Base-by-base conservation (phyloP, 495 filamentous ascomycete genomes). In the Talaromyces wortmannii region DNA sequence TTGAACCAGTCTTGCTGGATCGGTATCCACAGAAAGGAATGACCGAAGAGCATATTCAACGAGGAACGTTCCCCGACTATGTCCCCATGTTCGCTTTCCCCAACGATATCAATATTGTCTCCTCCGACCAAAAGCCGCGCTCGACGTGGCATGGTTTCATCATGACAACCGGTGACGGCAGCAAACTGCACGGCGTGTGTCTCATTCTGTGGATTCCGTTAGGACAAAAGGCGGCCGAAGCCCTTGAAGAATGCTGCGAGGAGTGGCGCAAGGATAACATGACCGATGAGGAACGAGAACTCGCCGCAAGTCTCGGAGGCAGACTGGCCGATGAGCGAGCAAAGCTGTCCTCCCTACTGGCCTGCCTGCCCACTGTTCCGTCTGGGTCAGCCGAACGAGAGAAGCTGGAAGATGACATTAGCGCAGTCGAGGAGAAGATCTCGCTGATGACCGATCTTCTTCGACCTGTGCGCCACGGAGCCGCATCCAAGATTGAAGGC, bases 71-170 rank as follows among this genome's bases (percentile, higher is more conserved):
- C 66, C 94, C 94, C 4, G 92, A 98, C 64, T 97, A 96, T 61
- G 90, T 98, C 40, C 94, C 94, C 29, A 97, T 98, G 94, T 98
- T 97, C 63, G 91, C 94, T 17, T 98, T 97, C 63, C 94, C 94
- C 30, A 96, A 98, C 68, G 94, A 98, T 70, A 90, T 98, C 61
- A 90, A 90, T 55, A 92, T 98, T 50, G 89, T 97, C 7, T 96
- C 94, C 7, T 90, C 90, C 2, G 94, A 98, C 63, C 91, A 97
- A 64, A 81, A 90, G 57, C 94, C 94, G 2, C 78, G 91, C 53
- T 88, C 94, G 45, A 96, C 92, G 17, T 98, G 94, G 94, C 94
- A 98, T 76, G 94, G 94, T 44, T 98, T 97, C 67, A 91, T 89
- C 55, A 97, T 98, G 94, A 98, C 94, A 4, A 89, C 86, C 44